Percentiles rank a stretch among this genome's conserved stretches.
Evolutionary conservation across 768 basidiomycete genomes (phyloP).

Genomic region (Symmetrospora coprosmae): DNA sequence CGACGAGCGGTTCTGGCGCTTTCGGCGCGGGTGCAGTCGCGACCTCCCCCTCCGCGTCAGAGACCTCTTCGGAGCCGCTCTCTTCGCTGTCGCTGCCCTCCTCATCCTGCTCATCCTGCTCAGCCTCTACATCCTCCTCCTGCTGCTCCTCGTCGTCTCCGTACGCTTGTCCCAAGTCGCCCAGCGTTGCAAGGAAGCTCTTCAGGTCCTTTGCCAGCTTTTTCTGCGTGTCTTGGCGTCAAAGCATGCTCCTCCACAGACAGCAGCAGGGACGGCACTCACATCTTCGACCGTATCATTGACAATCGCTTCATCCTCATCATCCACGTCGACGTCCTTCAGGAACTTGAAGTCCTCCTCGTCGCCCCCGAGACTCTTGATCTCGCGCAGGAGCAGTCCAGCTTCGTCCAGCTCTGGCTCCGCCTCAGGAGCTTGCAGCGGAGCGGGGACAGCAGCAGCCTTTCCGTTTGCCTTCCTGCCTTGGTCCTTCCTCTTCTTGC

Average conservation of each 20-base stretch:
- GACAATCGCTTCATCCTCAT: neutral
- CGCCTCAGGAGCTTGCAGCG: neutral
- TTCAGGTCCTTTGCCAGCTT: constrained; percentile 19
- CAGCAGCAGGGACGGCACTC: neutral
- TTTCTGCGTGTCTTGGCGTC: neutral
- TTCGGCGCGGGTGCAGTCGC: too few species aligned
- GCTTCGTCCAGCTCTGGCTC: constrained; percentile 6
- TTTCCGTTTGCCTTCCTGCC: neutral
- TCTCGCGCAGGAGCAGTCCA: constrained; percentile 15
- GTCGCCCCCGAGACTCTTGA: constrained; percentile 13
- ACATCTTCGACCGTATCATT: neutral
- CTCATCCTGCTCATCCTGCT: neutral
- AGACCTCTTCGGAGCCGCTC: neutral
- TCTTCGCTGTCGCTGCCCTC: neutral
- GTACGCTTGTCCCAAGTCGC: neutral
- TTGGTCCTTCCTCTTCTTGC: neutral
- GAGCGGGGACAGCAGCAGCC: neutral
- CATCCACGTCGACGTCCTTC: constrained; percentile 7
- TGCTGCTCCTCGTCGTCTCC: neutral
- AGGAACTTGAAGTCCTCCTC: constrained; percentile 11
- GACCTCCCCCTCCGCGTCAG: neutral
- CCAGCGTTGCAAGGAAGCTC: constrained; percentile 13
- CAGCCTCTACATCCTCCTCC: neutral
- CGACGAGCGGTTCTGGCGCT: too few species aligned
- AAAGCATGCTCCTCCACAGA: neutral